These are phyloP conservation scores for Sanguinoderma infundibulare DNA, from an alignment of 1,284 basidiomycete genomes.

Conservation along the genomic window DNA sequence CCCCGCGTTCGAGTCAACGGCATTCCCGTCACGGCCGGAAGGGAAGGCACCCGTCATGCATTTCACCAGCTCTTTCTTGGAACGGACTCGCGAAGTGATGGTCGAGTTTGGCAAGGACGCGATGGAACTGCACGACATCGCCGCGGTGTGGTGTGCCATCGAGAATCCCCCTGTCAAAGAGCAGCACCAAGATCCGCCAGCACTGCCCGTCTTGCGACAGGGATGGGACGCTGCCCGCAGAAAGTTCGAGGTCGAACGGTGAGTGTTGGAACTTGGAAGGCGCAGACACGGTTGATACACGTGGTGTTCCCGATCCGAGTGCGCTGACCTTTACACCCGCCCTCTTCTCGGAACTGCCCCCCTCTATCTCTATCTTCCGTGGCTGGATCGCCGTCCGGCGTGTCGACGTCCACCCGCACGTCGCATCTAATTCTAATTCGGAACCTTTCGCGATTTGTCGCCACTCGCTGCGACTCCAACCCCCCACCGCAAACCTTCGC, in stretches of 20 bases:
- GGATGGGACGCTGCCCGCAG: slow-evolving; percentile 62
- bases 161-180: slow-evolving; percentile 57
- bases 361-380: neutral
- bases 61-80: slow-evolving; percentile 83
- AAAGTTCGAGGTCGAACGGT: slow-evolving; percentile 75
- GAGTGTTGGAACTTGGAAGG: slow-evolving; percentile 12
- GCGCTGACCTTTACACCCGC: slow-evolving; percentile 1
- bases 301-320: neutral
- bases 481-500: neutral
- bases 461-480: neutral
- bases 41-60: slow-evolving; percentile 63
- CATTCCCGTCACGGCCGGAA: slow-evolving; percentile 46
- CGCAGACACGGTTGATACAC: slow-evolving; percentile 1
- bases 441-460: neutral
- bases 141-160: slow-evolving; percentile 81
- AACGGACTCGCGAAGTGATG: slow-evolving; percentile 74
- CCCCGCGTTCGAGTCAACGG: slow-evolving; percentile 51
- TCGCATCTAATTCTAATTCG: neutral
- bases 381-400: neutral
- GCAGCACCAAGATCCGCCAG: slow-evolving; percentile 20
- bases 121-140: slow-evolving; percentile 86
- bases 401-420: neutral
- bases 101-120: slow-evolving; percentile 77
- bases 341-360: neutral
- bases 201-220: slow-evolving; percentile 37